Conservation (phyloP, 441 rosid genomes). For the Adansonia grandidieri region DNA sequence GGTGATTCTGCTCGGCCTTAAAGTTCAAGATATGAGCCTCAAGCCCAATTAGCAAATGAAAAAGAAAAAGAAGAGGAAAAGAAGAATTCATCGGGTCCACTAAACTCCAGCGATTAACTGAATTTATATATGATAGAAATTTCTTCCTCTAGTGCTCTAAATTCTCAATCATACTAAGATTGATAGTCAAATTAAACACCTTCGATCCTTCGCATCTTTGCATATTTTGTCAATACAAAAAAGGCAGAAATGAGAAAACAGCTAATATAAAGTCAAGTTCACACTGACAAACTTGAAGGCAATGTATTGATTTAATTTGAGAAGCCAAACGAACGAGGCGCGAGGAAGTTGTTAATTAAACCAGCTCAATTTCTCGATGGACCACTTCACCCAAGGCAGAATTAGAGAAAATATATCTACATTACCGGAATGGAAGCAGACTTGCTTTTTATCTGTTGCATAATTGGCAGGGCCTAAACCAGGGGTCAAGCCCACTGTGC, state of each 20-base stretch:
- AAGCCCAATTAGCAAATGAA: not conserved
- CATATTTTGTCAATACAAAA: not conserved
- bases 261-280: not conserved
- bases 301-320: not conserved
- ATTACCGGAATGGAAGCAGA: not conserved
- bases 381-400: not conserved
- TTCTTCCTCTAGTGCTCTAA: too few species aligned
- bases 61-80: too few species aligned
- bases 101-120: not conserved
- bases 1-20: not conserved
- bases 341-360: not conserved
- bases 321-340: not conserved
- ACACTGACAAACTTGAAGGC: not conserved
- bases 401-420: not conserved
- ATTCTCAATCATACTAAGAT: not conserved
- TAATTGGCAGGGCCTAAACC: not conserved
- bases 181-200: not conserved
- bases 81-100: not conserved
- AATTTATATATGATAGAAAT: not conserved
- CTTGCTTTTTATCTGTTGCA: not conserved
- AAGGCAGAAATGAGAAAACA: not conserved
- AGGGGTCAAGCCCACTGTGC: slow-evolving; percentile 1
- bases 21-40: not conserved
- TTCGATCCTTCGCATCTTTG: not conserved
- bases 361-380: not conserved